Conservation (phyloP, 768 basidiomycete genomes). For the Rhodotorula diobovata region DNA sequence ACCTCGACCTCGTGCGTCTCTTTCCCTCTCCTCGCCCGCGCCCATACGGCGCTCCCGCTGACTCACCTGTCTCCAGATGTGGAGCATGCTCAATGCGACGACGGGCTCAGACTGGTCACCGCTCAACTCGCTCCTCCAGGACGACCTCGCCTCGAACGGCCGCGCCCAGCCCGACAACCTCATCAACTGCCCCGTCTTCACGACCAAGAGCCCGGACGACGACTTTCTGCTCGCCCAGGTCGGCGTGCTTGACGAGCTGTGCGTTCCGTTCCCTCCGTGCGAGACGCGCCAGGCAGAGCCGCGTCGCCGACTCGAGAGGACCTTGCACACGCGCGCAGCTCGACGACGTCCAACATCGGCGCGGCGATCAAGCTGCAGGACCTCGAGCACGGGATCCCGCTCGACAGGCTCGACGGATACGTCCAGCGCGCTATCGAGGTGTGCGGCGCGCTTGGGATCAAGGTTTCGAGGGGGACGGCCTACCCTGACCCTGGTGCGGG, state of each 20-base stretch:
- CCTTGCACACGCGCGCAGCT: background rate
- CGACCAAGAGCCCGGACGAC: constrained; percentile 18
- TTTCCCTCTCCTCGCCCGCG: background rate
- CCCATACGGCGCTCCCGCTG: too few relatives aligned
- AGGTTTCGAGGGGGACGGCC: constrained; percentile 9
- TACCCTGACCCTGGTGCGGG: constrained; percentile 17
- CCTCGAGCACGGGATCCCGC: constrained; percentile 3
- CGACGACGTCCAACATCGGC: constrained; percentile 17
- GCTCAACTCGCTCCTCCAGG: constrained; percentile 19
- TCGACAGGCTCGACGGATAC: constrained; percentile 1
- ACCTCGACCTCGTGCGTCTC: constrained; percentile 25
- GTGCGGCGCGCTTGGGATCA: constrained; percentile 19
- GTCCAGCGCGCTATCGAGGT: background rate
- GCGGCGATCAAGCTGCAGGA: background rate
- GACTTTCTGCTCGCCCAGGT: constrained; percentile 35
- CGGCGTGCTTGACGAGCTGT: constrained; percentile 34
- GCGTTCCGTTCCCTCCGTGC: background rate
- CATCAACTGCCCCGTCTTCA: constrained; percentile 24
- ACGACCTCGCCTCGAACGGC: constrained; percentile 26
- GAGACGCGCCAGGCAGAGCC: too few relatives aligned
- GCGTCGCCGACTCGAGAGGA: too few relatives aligned
- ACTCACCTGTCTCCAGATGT: constrained; percentile 4
- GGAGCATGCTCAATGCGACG: constrained; percentile 17
- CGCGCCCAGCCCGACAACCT: constrained; percentile 28
- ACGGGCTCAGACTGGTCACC: constrained; percentile 1